Evolutionary conservation across 352 stramenopile species (phyloP), one percentile per base, ranked within the genome.

Genomic region (Phytophthora rubi): DNA sequence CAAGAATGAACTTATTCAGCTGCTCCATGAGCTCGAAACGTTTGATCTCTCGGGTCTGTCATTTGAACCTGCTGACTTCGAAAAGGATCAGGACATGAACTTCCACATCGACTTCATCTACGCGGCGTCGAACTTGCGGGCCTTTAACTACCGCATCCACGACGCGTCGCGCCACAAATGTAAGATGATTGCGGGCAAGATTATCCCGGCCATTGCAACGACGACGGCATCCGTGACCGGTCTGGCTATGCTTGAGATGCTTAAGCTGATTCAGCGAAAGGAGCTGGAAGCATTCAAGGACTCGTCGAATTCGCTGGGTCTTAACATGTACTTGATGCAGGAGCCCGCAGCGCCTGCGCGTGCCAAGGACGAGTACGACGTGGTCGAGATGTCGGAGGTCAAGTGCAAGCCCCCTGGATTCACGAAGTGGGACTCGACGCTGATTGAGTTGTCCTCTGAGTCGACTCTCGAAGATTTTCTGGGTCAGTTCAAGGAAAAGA

Each of bases 161-260:
- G 76, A 92, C 67, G 86, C 87, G 30, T 91, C 86, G 13, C 88
- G 88, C 42, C 88, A 95, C 76, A 95, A 93, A 65, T 94, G 97
- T 75, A 99, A 99, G 83, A 98, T 98, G 74, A 99, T 99, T 69
- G 98, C 98, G 8, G 98, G 98, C 49, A 99, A 99, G 79, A 99
- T 99, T 70, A 99, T 99, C 68, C 98, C 98, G 15, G 98, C 98
- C 26, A 99, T 99, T 83, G 98, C 98, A 15, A 99, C 98, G n/a
- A 99, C 98, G 9, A 99, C 99, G 75, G 98, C 98, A 16, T 99
- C 99, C 55, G 98, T 99, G 53, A 98, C 98, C 2, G 98, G 97
- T 8, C 77, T 99, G 55, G 97, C 99, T 73, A 98, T 99, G 73
- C 66, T 96, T 4, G 83, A 97, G 71, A 85, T 97, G 83, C 83